Base-by-base conservation (phyloP, 2,329 filamentous ascomycete genomes). In the Pyricularia pennisetigena region DNA sequence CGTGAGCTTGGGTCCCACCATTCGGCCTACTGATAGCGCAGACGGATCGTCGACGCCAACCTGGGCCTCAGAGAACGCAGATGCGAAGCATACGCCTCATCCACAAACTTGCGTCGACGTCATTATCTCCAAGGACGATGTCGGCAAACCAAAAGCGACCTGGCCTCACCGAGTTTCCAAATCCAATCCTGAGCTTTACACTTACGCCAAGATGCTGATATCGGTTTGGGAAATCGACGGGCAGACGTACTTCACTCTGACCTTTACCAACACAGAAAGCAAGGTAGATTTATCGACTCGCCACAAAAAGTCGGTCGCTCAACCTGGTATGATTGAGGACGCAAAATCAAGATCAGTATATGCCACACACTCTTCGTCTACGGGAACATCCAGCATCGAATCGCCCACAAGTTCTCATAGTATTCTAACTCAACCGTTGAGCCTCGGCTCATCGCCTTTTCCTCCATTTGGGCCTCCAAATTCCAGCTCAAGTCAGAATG, bases 151-250 rank as follows among this genome's bases (percentile, higher is more conserved):
- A 7, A 78, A 59, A 23, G 30, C 57, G 24, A 29, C 57, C 2
- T 57, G 57, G 54, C 28, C 24, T 30, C 57, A 67, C n/a, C 66
- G 54, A 30, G 59, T 29, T 8, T 35, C 57, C 20, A 41, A 67
- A 28, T 26, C 41, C n/a, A 32, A 41, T 8, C 23, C 57, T n/a
- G 66, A 41, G 14, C 54, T 59, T 4, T 81, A 80, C 72, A 77
- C 86, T 0, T 86, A 86, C 70, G 88, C 90, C 26, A 90, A 89
- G 71, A 91, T 93, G 88, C 91, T 93, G 64, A 86, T 93, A 26
- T 90, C 88, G 0, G 85, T 91, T 7, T 94, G 90, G 88, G 83
- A 86, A 69, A 81, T 85, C n/a, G 85, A 90, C 57, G 86, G 90
- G 61, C 85, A 88, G 71, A 86, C 83, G 10, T 93, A 89, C 76